Conservation (phyloP, 305 asterid genomes). For the Stenogyne calaminthoides region DNA sequence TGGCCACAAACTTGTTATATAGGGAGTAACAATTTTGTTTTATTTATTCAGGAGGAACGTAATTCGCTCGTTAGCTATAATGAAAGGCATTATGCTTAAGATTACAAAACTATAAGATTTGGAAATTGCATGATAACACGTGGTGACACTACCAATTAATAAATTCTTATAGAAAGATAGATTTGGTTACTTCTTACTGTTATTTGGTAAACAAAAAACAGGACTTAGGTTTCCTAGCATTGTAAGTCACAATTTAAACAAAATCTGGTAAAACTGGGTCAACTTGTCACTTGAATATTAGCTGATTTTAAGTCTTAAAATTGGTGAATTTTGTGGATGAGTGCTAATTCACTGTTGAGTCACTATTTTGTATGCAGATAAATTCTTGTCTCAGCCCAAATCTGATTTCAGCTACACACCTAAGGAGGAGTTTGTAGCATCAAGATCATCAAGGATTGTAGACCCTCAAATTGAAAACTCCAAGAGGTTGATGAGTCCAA, state of each 20-base stretch:
- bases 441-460: constrained; percentile 51
- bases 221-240: neutral
- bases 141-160: neutral
- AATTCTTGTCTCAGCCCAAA: constrained; percentile 59
- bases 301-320: constrained; percentile 8
- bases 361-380: constrained; percentile 54
- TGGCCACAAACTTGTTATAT: neutral
- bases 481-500: constrained; percentile 59
- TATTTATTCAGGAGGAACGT: neutral
- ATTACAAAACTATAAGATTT: neutral
- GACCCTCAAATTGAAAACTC: constrained; percentile 69
- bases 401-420: constrained; percentile 54
- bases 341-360: neutral
- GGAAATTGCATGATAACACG: neutral
- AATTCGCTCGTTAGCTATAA: neutral
- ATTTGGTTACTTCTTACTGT: neutral
- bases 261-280: neutral
- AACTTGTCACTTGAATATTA: neutral
- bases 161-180: neutral
- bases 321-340: neutral
- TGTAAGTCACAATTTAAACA: neutral
- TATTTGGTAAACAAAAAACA: neutral
- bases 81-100: neutral
- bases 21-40: neutral
- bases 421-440: constrained; percentile 51